A percentile compares a stretch with the other conserved stretches of the same genome.
Evolutionary conservation across 2,329 filamentous ascomycete species (phyloP).

Genomic region (Shiraia sp.): DNA sequence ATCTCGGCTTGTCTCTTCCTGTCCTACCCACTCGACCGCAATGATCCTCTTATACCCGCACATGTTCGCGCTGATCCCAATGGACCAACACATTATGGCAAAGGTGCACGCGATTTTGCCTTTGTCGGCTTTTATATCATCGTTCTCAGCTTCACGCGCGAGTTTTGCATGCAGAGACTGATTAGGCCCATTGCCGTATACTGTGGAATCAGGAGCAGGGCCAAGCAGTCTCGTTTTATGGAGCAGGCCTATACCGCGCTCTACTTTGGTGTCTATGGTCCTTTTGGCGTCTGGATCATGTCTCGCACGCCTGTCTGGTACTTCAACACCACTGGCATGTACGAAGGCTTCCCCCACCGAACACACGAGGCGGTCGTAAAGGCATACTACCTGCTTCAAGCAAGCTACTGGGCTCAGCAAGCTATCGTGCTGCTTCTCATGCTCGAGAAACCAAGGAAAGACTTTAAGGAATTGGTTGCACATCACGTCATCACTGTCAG

Average conservation of each 20-base stretch:
- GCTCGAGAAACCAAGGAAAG: constrained; percentile 91
- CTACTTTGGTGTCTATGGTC: constrained; percentile 83
- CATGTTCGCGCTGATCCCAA: constrained; percentile 44
- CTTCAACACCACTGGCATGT: constrained; percentile 90
- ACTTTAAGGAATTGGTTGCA: constrained; percentile 89
- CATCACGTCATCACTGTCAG: constrained; percentile 89
- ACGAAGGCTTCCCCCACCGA: constrained; percentile 82
- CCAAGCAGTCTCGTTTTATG: constrained; percentile 90
- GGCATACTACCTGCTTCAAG: constrained; percentile 94
- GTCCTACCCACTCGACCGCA: constrained; percentile 73
- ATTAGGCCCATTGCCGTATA: constrained; percentile 74
- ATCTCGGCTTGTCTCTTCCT: constrained; percentile 84
- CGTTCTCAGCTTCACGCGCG: constrained; percentile 88
- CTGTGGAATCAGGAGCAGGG: constrained; percentile 69
- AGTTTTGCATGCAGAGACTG: constrained; percentile 93
- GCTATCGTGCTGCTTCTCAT: constrained; percentile 83
- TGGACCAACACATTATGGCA: constrained; percentile 71
- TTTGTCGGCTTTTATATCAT: constrained; percentile 90
- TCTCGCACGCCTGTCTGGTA: constrained; percentile 90
- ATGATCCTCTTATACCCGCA: constrained; percentile 34
- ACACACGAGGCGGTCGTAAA: constrained; percentile 83
- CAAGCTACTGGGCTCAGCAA: constrained; percentile 94
- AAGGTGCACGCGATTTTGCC: constrained; percentile 82
- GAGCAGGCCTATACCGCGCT: constrained; percentile 93
- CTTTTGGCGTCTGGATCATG: constrained; percentile 89